phyloP scores from a whole-genome alignment of 352 stramenopile species.

The Phytophthora pistaciae region DNA sequence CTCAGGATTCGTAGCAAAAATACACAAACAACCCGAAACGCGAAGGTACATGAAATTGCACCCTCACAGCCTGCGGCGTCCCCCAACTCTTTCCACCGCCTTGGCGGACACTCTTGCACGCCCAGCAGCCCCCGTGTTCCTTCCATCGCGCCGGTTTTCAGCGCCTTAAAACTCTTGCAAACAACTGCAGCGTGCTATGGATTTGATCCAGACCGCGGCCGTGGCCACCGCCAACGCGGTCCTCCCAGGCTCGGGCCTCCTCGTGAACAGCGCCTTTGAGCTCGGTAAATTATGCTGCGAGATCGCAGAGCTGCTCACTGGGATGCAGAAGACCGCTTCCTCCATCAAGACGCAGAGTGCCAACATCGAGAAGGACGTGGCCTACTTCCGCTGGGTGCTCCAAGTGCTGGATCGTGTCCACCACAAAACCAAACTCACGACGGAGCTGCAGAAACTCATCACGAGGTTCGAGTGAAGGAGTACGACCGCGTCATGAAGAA shows the following conservation, averaged over 20 bases:
- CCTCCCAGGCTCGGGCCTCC: not conserved
- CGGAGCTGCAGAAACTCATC: not conserved
- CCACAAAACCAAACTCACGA: not conserved
- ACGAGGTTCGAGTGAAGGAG: not conserved
- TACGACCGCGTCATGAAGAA: not conserved
- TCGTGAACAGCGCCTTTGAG: not conserved
- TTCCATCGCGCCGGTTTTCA: no score
- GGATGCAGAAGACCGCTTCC: not conserved
- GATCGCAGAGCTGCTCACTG: not conserved
- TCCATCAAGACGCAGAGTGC: not conserved
- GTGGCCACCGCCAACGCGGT: not conserved
- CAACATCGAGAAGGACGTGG: not conserved
- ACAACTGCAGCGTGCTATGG: not conserved
- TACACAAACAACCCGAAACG: no score
- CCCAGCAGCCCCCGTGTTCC: no score
- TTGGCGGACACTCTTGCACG: no score
- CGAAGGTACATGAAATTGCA: no score
- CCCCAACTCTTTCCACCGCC: no score
- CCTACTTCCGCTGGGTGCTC: not conserved
- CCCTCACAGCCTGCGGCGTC: no score
- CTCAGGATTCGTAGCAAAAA: no score
- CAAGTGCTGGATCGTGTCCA: not conserved
- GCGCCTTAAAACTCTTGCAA: no score
- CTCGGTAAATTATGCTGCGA: not conserved
- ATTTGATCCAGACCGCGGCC: not conserved